Base-by-base conservation (phyloP, 129 eudicot species). In the Calendula officinalis region DNA sequence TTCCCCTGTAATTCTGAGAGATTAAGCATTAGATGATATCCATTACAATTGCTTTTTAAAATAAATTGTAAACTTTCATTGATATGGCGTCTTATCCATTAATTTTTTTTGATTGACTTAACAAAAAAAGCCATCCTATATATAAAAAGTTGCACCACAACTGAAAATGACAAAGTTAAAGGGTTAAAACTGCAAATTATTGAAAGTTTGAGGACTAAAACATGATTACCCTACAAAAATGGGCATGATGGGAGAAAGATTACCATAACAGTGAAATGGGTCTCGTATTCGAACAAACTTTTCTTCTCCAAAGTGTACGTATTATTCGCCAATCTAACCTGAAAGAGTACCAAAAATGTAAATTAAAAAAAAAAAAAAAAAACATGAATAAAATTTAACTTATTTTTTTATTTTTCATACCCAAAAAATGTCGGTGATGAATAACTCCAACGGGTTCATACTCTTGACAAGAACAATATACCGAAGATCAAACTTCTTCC, bases 241-340 rank as follows among this genome's bases (percentile, higher is more conserved):
- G 30, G 30, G 30, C 2, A 22, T 22, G 30, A 22, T 22, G 30
- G 30, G 30, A 22, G 30, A 22, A 2, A 11, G 40, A 56, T 83
- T 82, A 94, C 99, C 97, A 86, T 94, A 17, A 94, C 99, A n/a
- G 99, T 94, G 72, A 94, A 94, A 82, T 94, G 99, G 17, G 97
- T 94, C 78, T 94, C 97, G 33, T 94, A 94, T 69, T 94, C 94
- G 30, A 55, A 86, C 52, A 94, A 77, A 64, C 99, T 94, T 65
- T 73, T 81, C 70, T 76, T 73, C 62, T 94, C 99, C 78, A 89
- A 70, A 53, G 97, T 62, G 74, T 94, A 94, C 13, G 79, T 27
- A 64, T 94, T 94, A 66, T 89, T 89, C 47, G 99, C 97, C 88
- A 94, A 77, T 70, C 99, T 86, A 51, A 82, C 99, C 99, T 94